phyloP scores from a whole-genome alignment of 2,329 filamentous ascomycete genomes.

The Pyrenophora graminea region DNA sequence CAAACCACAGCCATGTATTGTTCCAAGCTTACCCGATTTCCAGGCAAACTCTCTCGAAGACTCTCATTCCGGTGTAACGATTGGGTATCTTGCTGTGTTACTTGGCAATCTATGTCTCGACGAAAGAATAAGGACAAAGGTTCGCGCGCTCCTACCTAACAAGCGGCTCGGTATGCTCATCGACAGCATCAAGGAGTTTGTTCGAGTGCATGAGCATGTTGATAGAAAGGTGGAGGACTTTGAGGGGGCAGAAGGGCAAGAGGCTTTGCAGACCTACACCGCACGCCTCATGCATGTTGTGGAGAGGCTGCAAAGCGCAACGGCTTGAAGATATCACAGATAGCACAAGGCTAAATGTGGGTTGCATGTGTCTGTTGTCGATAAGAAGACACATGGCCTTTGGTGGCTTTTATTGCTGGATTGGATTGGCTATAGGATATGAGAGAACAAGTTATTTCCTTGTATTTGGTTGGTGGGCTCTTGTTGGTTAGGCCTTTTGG shows the following conservation, averaged over 20 bases:
- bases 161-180: conserved; percentile 57
- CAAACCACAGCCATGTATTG: neutral
- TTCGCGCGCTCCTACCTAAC: conserved; percentile 51
- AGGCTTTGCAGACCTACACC: conserved; percentile 56
- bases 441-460: neutral
- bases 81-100: conserved; percentile 84
- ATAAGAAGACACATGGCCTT: no score
- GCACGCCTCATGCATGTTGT: conserved; percentile 59
- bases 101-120: conserved; percentile 78
- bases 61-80: conserved; percentile 76
- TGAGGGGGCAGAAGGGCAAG: conserved; percentile 53
- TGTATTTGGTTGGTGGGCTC: neutral
- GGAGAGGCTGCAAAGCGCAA: conserved; percentile 46
- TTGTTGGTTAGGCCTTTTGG: neutral
- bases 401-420: neutral
- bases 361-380: no score
- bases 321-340: conserved; percentile 8
- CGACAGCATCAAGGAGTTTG: conserved; percentile 65
- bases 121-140: conserved; percentile 47
- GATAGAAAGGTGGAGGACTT: conserved; percentile 54
- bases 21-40: conserved; percentile 16
- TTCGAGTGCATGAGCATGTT: conserved; percentile 62
- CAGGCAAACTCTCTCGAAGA: conserved; percentile 65
- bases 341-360: neutral
- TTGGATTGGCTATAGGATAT: neutral